phyloP scores from a whole-genome alignment of 2,329 filamentous ascomycete species.

The Chalara sp. region DNA sequence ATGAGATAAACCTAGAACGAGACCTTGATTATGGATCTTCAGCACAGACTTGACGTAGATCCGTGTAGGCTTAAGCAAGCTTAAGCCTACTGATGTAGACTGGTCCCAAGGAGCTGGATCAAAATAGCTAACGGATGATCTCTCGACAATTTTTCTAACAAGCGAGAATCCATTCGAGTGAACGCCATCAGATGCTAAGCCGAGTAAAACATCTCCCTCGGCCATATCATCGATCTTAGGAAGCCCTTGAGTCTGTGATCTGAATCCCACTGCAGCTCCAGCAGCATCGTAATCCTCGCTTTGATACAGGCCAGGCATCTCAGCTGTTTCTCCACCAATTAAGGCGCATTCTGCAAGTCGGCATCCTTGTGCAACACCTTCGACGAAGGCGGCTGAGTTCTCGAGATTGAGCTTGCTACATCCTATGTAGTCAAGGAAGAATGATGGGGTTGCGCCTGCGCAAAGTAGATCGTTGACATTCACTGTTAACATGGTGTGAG shows the following conservation, averaged over 20 bases:
- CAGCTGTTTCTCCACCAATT: slow-evolving; percentile 94
- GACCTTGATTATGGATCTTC: slow-evolving; percentile 49
- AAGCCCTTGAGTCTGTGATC: slow-evolving; percentile 62
- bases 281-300: slow-evolving; percentile 89
- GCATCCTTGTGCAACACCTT: slow-evolving; percentile 85
- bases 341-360: slow-evolving; percentile 78
- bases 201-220: slow-evolving; percentile 78
- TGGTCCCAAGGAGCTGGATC: slow-evolving; percentile 71
- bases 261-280: slow-evolving; percentile 81
- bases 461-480: slow-evolving; percentile 98
- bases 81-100: slow-evolving; percentile 59
- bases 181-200: slow-evolving; percentile 76
- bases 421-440: slow-evolving; percentile 97
- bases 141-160: slow-evolving; percentile 81
- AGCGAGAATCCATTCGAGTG: slow-evolving; percentile 98
- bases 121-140: slow-evolving; percentile 63
- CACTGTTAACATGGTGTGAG: neutral
- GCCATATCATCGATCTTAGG: slow-evolving; percentile 72
- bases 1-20: slow-evolving; percentile 90
- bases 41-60: slow-evolving; percentile 89
- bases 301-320: slow-evolving; percentile 90
- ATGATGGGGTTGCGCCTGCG: slow-evolving; percentile 87
- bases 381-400: slow-evolving; percentile 77
- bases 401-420: slow-evolving; percentile 80
- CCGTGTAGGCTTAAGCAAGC: slow-evolving; percentile 79